Conservation (phyloP, 306 rosid genomes). For the Trifolium subterraneum region DNA sequence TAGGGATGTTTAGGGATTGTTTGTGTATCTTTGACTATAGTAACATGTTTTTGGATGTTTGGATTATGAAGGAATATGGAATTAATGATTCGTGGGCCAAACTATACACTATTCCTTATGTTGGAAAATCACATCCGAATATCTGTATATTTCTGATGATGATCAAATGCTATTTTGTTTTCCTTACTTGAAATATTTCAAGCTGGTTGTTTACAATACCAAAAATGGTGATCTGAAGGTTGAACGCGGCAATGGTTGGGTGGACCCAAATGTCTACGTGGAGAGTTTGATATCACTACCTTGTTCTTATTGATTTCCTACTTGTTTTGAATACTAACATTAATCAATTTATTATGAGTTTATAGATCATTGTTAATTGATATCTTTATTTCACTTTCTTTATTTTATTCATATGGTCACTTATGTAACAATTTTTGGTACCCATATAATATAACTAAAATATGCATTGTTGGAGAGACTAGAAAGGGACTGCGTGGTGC, state of each 20-base stretch:
- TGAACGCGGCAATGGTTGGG: too few relatives aligned
- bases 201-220: not conserved
- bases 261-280: not conserved
- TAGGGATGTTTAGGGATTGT: not conserved
- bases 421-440: too few relatives aligned
- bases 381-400: too few relatives aligned
- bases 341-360: too few relatives aligned
- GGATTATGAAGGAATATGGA: slow-evolving; percentile 1
- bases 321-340: too few relatives aligned
- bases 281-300: slow-evolving; percentile 15
- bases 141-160: not conserved
- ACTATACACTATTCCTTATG: not conserved
- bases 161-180: not conserved
- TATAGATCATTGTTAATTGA: not conserved
- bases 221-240: not conserved
- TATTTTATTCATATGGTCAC: too few relatives aligned
- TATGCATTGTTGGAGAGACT: too few relatives aligned
- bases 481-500: too few relatives aligned
- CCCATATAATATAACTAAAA: too few relatives aligned
- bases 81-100: not conserved
- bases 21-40: not conserved
- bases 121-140: not conserved
- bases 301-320: not conserved
- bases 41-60: not conserved
- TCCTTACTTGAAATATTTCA: not conserved